Conservation (phyloP, 2,329 filamentous ascomycete genomes). For the Sclerotinia glacialis region DNA sequence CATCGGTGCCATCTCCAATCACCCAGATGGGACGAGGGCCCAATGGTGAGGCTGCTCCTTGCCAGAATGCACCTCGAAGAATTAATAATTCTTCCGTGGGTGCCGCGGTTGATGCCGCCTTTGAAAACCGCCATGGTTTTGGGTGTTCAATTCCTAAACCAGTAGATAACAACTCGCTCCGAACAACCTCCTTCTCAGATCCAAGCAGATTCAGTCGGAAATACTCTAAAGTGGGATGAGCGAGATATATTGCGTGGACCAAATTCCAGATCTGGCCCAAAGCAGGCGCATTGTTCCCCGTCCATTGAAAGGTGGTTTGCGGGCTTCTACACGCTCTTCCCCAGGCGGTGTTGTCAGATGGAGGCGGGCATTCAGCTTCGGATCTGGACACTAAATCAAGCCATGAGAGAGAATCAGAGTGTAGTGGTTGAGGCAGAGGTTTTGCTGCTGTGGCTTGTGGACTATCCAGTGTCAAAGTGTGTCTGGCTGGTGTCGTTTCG, state of each 20-base stretch:
- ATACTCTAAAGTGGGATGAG: conserved; percentile 38
- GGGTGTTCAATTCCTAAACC: conserved; percentile 30
- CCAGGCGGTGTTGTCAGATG: conserved; percentile 43
- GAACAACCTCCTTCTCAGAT: conserved; percentile 32
- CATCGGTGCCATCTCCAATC: conserved; percentile 23
- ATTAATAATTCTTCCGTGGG: conserved; percentile 45
- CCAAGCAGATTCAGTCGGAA: conserved; percentile 41
- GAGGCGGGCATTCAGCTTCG: conserved; percentile 26
- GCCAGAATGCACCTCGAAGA: conserved; percentile 62
- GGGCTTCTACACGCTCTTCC: conserved; percentile 38
- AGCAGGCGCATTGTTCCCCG: conserved; percentile 35
- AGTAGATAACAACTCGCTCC: conserved; percentile 38
- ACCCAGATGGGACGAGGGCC: conserved; percentile 62
- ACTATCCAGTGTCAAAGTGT: conserved; percentile 23
- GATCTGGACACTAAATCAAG: conserved; percentile 33
- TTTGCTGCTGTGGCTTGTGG: conserved; percentile 22
- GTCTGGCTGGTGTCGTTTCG: conserved; percentile 23
- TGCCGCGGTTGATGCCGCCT: not conserved
- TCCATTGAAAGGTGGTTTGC: conserved; percentile 40
- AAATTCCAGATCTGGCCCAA: conserved; percentile 43
- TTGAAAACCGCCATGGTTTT: conserved; percentile 21
- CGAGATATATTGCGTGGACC: conserved; percentile 41
- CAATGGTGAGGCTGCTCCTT: conserved; percentile 65
- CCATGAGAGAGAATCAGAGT: conserved; percentile 37
- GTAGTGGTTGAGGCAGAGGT: conserved; percentile 33